Conservation (phyloP, 2,329 filamentous ascomycete species). For the Akanthomyces dipterigenus region DNA sequence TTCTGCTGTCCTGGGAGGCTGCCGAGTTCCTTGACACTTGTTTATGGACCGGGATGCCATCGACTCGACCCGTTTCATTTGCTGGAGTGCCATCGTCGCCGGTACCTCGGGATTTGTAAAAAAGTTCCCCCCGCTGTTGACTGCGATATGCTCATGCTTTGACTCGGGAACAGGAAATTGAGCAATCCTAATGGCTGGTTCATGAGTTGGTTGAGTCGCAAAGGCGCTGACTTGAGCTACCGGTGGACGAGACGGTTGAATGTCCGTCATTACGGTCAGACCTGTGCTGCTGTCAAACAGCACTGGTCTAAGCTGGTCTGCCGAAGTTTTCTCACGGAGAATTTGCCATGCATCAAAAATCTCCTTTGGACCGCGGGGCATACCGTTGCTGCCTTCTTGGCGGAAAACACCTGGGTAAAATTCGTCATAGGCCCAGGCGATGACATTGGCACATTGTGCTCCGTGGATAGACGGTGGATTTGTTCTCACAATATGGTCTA, state of each 20-base stretch:
- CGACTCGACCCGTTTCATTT: neutral
- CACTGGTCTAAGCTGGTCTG: neutral
- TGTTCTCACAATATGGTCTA: constrained; percentile 5
- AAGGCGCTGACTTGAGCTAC: neutral
- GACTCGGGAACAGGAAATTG: neutral
- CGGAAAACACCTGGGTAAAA: constrained; percentile 10
- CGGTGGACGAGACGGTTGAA: neutral
- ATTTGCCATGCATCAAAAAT: neutral
- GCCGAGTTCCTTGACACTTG: neutral
- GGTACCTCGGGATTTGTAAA: neutral
- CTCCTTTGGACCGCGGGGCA: neutral
- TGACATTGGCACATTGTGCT: neutral
- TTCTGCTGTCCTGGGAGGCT: neutral
- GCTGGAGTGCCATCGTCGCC: neutral
- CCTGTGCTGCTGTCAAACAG: constrained; percentile 4
- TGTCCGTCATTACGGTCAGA: constrained; percentile 1
- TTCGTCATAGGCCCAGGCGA: constrained; percentile 7
- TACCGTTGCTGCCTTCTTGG: neutral
- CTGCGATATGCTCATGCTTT: neutral
- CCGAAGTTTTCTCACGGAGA: neutral
- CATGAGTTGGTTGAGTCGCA: neutral
- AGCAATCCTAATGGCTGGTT: neutral
- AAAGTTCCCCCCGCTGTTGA: neutral
- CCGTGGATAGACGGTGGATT: constrained; percentile 6
- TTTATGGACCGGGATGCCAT: neutral